Evolutionary conservation across 108 stramenopile genomes (phyloP), one percentile per base, ranked within the genome.

Genomic region (Fragilaria radians): DNA sequence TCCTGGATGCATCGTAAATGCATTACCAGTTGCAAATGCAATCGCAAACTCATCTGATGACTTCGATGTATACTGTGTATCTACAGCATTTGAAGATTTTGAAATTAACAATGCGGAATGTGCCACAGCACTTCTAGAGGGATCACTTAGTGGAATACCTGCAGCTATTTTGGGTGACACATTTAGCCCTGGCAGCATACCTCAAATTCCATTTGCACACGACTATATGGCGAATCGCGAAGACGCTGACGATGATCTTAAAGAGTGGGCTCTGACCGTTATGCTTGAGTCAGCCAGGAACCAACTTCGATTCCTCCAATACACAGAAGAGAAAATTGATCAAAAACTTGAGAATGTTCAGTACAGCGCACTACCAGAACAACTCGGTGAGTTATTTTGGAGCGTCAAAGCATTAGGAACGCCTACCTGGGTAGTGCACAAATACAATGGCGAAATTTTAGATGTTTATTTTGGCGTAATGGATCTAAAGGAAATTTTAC

Each of bases 71-170:
- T 63, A 63, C 56, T 27, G 25, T 34, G 62, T 63, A 3, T 63
- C 62, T 22, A 63, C 62, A 3, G 62, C 62, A 17, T 63, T 63
- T 32, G 62, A 63, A 63, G 62, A 63, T 30, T 63, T 63, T 57
- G 62, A 57, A 21, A 56, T 23, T 54, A 63, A 63, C 32, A 63
- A 48, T n/a, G 22, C 24, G 19, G 62, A 63, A 31, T 32, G 28
- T 22, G 52, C 54, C 11, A 31, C 25, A 33, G 21, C 17, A 17
- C 19, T 63, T 31, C 22, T 63, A 5, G 19, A 33, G 4, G 29
- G 17, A 3, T 11, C 36, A 7, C 11, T 42, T 14, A 14, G 7
- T 14, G 36, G 55, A 27, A 55, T 14, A 51, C 19, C 30, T 55
- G 4, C 47, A 34, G 56, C 32, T 54, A 5, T 31, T 33, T 2